phyloP scores from a whole-genome alignment of 139 green algal species.

The Raphidocelis subcapitata region DNA sequence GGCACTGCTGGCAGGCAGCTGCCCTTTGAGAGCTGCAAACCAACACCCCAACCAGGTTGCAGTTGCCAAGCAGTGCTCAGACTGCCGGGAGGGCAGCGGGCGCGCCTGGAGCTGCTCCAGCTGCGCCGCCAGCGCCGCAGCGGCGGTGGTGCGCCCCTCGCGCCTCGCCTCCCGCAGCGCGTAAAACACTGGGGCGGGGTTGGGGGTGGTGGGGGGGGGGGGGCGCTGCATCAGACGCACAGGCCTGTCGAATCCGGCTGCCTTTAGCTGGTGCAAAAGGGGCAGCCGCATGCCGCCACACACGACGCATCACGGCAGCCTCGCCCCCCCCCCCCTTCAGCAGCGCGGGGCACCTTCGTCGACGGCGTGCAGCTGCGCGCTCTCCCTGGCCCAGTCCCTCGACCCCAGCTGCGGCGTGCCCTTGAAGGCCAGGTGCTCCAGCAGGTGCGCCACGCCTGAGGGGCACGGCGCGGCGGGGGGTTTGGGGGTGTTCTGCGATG shows the following conservation, averaged over 20 bases:
- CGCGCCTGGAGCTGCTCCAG: slow-evolving; percentile 33
- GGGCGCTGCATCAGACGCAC: too few relatives aligned
- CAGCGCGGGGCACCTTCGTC: slow-evolving; percentile 10
- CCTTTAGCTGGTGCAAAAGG: neutral
- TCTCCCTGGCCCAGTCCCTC: slow-evolving; percentile 20
- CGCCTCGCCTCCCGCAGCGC: slow-evolving; percentile 38
- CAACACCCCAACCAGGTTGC: neutral
- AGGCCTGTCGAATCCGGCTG: neutral
- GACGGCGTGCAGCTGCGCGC: slow-evolving; percentile 3
- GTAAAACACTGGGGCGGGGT: slow-evolving; percentile 57
- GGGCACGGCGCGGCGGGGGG: neutral
- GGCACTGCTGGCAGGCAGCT: too few relatives aligned
- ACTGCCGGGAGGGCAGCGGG: neutral
- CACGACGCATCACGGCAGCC: too few relatives aligned
- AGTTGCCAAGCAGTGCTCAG: neutral
- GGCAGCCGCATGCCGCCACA: neutral
- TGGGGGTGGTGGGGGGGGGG: slow-evolving; percentile 47
- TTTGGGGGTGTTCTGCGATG: neutral
- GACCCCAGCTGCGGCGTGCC: slow-evolving; percentile 35
- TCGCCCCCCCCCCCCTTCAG: too few relatives aligned
- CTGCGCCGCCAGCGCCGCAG: slow-evolving; percentile 32
- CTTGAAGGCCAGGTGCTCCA: slow-evolving; percentile 90
- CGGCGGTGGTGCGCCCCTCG: neutral
- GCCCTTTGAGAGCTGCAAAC: neutral
- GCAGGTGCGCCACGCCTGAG: slow-evolving; percentile 77